Evolutionary conservation across 352 stramenopile genomes (phyloP).

Genomic region (Phytophthora boehmeriae): DNA sequence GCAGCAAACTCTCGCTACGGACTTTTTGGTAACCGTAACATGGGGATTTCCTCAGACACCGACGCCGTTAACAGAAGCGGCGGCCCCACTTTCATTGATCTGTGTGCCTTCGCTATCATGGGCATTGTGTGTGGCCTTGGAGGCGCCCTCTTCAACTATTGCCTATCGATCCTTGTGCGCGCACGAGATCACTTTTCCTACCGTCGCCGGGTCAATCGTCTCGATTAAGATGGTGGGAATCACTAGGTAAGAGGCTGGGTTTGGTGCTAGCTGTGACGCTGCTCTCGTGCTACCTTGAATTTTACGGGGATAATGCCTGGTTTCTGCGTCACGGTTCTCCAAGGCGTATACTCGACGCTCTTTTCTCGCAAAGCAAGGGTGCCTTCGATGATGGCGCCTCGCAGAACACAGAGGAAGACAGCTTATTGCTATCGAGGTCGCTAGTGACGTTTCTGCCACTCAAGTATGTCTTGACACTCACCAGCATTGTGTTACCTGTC

Average conservation of each 20-base stretch:
- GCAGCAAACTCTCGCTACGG: slow-evolving; percentile 68
- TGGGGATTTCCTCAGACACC: slow-evolving; percentile 58
- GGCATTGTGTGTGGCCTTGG: slow-evolving; percentile 72
- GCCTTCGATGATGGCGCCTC: slow-evolving; percentile 39
- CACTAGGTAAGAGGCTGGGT: slow-evolving; percentile 61
- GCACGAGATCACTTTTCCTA: slow-evolving; percentile 56
- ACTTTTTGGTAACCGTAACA: slow-evolving; percentile 72
- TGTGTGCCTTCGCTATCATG: slow-evolving; percentile 68
- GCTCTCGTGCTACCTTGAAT: slow-evolving; percentile 73
- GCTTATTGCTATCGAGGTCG: slow-evolving; percentile 71
- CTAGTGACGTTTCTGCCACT: slow-evolving; percentile 79
- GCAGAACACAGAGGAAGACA: slow-evolving; percentile 36
- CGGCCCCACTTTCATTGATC: slow-evolving; percentile 52
- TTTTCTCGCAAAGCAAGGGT: slow-evolving; percentile 73
- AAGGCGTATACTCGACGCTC: slow-evolving; percentile 59
- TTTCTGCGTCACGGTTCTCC: slow-evolving; percentile 79
- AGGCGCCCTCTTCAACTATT: slow-evolving; percentile 73
- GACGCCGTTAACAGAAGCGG: slow-evolving; percentile 46
- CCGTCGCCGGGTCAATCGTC: slow-evolving; percentile 10
- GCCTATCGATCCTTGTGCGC: slow-evolving; percentile 68
- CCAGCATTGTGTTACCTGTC: slow-evolving; percentile 79
- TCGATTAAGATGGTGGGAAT: slow-evolving; percentile 41
- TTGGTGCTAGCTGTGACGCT: slow-evolving; percentile 65
- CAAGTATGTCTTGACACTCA: slow-evolving; percentile 77
- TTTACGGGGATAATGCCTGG: slow-evolving; percentile 82